Base-by-base conservation (phyloP, 768 basidiomycete species). In the Austroboletus eburneus region DNA sequence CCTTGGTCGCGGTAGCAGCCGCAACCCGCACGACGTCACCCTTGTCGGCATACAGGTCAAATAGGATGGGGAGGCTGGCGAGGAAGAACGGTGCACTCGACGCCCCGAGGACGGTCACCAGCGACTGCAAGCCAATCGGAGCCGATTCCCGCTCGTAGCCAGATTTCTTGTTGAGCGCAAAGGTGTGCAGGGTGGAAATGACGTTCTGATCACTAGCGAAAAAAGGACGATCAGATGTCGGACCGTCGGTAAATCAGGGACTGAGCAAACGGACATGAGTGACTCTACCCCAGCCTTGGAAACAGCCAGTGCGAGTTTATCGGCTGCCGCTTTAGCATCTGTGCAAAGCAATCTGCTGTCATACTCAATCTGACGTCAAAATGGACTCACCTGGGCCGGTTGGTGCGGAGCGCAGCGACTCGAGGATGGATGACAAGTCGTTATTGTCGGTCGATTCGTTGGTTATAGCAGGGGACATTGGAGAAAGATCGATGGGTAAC, bases 21-120 rank as follows among this genome's bases (percentile, higher is more conserved):
- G 91, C 90, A 38, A 69, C 65, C 46, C 92, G 83, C 52, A 97
- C 91, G 23, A 92, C 87, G 43, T 93, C 91, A 51, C 91, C 92
- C 66, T 95, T 94, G 65, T 98, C 95, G 76, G 88, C 86, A 68
- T 87, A 85, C 32, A 93, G 75, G 43, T 93, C 88, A 65, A 86
- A 85, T 42, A 97, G 66, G 33, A 82, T 58, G 16, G 89, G 78
- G 43, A 97, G 80, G 35, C 84, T 85, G 2, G 87, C 75, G 13
- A 96, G 73, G 29, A 96, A 73, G 42, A 88, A 67, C 16, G 91
- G 90, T 32, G 80, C 88, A 45, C 73, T 69, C 5, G 87, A 68
- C 18, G 81, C 68, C 24, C 93, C 93, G 21, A 91, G 74, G 44
- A 81, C 72, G 36, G 69, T 72, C 40, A 86, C 78, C 20, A 94